A percentile compares a stretch with the other conserved stretches of the same genome.
These are phyloP conservation scores for Fusarium torreyae DNA, from an alignment of 2,329 filamentous ascomycete genomes.

Conservation along the genomic window DNA sequence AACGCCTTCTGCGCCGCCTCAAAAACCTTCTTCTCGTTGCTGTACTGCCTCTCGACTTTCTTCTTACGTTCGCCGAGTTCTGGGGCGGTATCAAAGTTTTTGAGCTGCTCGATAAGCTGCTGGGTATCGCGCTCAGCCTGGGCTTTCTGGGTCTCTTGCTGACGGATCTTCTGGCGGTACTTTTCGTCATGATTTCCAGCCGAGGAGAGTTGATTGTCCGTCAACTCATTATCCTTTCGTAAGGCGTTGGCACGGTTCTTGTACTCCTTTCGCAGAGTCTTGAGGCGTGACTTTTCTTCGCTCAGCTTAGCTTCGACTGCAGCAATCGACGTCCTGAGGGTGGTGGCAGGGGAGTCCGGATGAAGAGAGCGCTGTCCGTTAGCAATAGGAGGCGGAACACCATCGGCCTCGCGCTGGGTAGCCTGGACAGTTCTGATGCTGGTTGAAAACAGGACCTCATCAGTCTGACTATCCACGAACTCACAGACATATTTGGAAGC, in stretches of 20 bases:
- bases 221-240: slow-evolving; percentile 81
- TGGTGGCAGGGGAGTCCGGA: slow-evolving; percentile 83
- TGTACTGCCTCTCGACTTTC: slow-evolving; percentile 66
- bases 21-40: slow-evolving; percentile 71
- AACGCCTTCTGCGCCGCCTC: slow-evolving; percentile 70
- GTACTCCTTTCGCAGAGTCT: slow-evolving; percentile 81
- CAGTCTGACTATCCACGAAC: slow-evolving; percentile 78
- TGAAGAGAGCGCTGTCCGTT: slow-evolving; percentile 73
- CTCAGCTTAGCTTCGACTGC: slow-evolving; percentile 78
- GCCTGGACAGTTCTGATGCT: slow-evolving; percentile 77
- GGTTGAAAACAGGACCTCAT: slow-evolving; percentile 77
- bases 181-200: slow-evolving; percentile 83
- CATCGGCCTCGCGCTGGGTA: slow-evolving; percentile 53
- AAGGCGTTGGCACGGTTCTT: slow-evolving; percentile 76
- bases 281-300: slow-evolving; percentile 78
- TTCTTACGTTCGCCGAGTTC: slow-evolving; percentile 73
- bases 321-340: slow-evolving; percentile 81
- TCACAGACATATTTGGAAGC: slow-evolving; percentile 84
- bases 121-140: slow-evolving; percentile 72
- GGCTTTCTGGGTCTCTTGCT: slow-evolving; percentile 81
- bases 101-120: slow-evolving; percentile 71
- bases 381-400: slow-evolving; percentile 52
- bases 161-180: slow-evolving; percentile 80
- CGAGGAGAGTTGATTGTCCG: slow-evolving; percentile 76
- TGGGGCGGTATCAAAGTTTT: slow-evolving; percentile 74